Evolutionary conservation across 345 rosid genomes (phyloP).

Genomic region (Camelina sativa): DNA sequence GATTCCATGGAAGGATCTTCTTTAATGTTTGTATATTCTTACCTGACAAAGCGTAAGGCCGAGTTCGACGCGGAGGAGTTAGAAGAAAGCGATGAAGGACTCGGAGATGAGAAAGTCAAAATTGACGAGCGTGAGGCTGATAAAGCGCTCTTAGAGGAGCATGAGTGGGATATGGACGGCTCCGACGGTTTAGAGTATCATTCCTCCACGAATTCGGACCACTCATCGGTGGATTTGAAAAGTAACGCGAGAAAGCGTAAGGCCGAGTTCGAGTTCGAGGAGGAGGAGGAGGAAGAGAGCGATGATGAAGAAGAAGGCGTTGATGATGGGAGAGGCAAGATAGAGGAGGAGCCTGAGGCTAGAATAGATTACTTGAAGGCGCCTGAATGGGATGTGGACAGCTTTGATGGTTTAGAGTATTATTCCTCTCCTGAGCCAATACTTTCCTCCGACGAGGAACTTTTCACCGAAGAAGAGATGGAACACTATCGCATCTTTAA

Average conservation of each 20-base stretch:
- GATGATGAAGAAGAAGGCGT: neutral
- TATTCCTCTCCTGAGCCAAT: neutral
- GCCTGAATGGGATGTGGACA: slow-evolving; percentile 28
- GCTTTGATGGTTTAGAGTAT: slow-evolving; percentile 5
- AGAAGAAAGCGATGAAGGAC: neutral
- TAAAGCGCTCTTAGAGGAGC: neutral
- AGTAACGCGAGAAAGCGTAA: slow-evolving; percentile 13
- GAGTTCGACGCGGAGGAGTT: slow-evolving; percentile 6
- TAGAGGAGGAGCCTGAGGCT: neutral
- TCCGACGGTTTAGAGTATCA: neutral
- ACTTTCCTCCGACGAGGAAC: neutral
- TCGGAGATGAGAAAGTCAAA: neutral
- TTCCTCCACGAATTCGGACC: neutral
- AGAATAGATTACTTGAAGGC: neutral
- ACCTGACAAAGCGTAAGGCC: slow-evolving; percentile 23
- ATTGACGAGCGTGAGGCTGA: neutral
- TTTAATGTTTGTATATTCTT: neutral
- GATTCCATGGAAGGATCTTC: slow-evolving; percentile 1
- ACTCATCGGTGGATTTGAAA: too few species aligned
- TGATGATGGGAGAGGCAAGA: neutral
- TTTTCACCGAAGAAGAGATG: neutral
- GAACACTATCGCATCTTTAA: neutral
- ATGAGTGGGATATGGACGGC: slow-evolving; percentile 26
- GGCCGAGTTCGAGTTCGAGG: slow-evolving; percentile 13
- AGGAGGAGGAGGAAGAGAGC: neutral